A percentile compares a stretch with the other conserved stretches of the same genome.
Conservation (phyloP, 768 basidiomycete genomes). For the Leccinellum rugosiceps region DNA sequence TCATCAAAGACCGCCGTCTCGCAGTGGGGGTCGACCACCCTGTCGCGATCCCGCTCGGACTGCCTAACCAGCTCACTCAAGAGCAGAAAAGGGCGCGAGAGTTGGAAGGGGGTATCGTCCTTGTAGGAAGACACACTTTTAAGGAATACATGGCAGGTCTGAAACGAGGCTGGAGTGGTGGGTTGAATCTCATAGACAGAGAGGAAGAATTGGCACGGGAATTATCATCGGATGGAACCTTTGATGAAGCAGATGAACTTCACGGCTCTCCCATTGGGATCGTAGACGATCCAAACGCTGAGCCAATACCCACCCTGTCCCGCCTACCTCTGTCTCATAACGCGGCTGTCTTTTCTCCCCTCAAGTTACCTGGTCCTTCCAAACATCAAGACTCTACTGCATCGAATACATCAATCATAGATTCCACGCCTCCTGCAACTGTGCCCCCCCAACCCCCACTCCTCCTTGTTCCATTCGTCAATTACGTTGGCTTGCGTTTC, state of each 20-base stretch:
- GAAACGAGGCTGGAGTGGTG: conserved; percentile 78
- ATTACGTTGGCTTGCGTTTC: conserved; percentile 77
- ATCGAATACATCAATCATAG: conserved; percentile 24
- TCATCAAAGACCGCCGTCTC: conserved; percentile 66
- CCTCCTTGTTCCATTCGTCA: conserved; percentile 68
- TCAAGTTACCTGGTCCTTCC: conserved; percentile 23
- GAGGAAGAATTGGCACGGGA: conserved; percentile 69
- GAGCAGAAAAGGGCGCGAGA: conserved; percentile 54
- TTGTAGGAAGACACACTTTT: conserved; percentile 85
- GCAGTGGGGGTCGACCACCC: conserved; percentile 60
- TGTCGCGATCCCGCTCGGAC: conserved; percentile 38
- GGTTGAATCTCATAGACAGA: conserved; percentile 60
- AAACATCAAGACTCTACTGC: conserved; percentile 12
- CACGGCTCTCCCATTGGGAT: conserved; percentile 24
- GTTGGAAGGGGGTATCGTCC: conserved; percentile 77
- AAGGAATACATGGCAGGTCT: conserved; percentile 95
- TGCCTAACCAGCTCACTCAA: conserved; percentile 53
- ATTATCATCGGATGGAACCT: conserved; percentile 69
- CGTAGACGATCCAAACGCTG: conserved; percentile 29
- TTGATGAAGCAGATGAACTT: conserved; percentile 61
- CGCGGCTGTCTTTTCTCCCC: conserved; percentile 33
- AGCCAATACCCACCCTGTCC: conserved; percentile 41
- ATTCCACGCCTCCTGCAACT: conserved; percentile 47
- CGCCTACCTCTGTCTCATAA: conserved; percentile 35
- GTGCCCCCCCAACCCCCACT: conserved; percentile 80